Conservation (phyloP, 2,329 filamentous ascomycete genomes). For the Pyricularia grisea region DNA sequence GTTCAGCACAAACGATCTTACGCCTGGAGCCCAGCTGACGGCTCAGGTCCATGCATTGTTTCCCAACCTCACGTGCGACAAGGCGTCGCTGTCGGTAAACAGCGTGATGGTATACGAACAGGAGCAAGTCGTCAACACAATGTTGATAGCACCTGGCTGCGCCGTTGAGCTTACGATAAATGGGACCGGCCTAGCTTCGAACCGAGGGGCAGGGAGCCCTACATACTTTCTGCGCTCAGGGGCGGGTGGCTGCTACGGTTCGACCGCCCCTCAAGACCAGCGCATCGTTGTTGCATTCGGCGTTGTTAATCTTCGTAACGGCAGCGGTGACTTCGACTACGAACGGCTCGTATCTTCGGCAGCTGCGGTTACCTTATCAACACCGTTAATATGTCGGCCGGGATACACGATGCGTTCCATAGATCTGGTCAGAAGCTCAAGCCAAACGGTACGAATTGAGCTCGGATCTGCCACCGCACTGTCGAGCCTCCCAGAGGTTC, state of each 20-base stretch:
- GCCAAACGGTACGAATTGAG: slow-evolving; percentile 11
- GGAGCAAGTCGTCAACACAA: slow-evolving; percentile 19
- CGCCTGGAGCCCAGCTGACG: slow-evolving; percentile 14
- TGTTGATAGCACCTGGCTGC: slow-evolving; percentile 13
- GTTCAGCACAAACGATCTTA: slow-evolving; percentile 16
- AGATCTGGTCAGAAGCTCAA: slow-evolving; percentile 15
- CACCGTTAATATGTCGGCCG: slow-evolving; percentile 18
- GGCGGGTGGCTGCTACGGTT: slow-evolving; percentile 12
- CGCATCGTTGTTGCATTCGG: slow-evolving; percentile 16
- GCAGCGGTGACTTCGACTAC: background rate
- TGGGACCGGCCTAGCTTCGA: background rate
- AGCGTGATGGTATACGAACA: slow-evolving; percentile 13
- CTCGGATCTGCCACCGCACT: background rate
- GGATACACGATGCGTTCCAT: slow-evolving; percentile 14
- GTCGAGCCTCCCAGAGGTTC: slow-evolving; percentile 11
- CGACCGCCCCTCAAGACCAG: slow-evolving; percentile 10
- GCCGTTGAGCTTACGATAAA: slow-evolving; percentile 13
- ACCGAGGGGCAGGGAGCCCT: slow-evolving; percentile 2
- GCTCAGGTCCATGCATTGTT: slow-evolving; percentile 25
- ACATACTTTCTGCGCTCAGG: slow-evolving; percentile 13
- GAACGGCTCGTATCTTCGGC: slow-evolving; percentile 8
- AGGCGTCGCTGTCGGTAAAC: slow-evolving; percentile 16
- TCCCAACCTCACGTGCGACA: slow-evolving; percentile 20
- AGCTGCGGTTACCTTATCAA: slow-evolving; percentile 14
- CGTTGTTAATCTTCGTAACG: slow-evolving; percentile 10